Evolutionary conservation across 306 rosid species (phyloP), one percentile per base, ranked within the genome.

Genomic region (Prunus mume): DNA sequence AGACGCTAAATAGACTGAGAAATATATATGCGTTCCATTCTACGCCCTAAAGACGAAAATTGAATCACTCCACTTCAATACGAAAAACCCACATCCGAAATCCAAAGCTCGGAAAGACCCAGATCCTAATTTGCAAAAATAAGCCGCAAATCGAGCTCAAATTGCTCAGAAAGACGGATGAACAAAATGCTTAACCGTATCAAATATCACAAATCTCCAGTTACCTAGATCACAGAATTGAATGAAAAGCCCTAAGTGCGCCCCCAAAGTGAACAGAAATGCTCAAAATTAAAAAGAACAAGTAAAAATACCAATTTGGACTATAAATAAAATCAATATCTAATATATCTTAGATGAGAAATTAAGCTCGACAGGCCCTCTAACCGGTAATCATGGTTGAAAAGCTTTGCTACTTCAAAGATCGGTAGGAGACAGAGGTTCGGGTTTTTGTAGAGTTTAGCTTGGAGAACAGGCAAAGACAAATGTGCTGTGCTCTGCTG

Each of bases 321-420:
- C 15, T 56, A 45, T 56, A 67, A 51, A 49, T 57, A 56, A 69
- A 78, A 24, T 19, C 49, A 58, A 78, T 14, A 69, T 9, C 46
- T 3, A 43, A 5, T 10, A 56, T 15, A 10, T 20, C 15, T 17
- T 20, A 11, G 24, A 81, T 45, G 60, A 75, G 68, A 52, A 83
- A 87, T 62, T 52, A 66, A 80, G 71, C 69, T 54, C 14, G 69
- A 81, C 81, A 66, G 68, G 52, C 18, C 10, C 41, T 3, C 68
- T 20, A 61, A 94, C 98, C 98, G 78, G 89, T 83, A 85, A 94
- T 83, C 98, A 94, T 94, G 88, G 74, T 63, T 68, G 72, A 22
- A 54, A 75, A 85, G 67, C 28, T 34, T 54, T 47, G 80, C 57
- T 12, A 74, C 27, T 69, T 47, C 80, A 72, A 84, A 76, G 88